Evolutionary conservation across 768 basidiomycete genomes (phyloP).

Genomic region (Lyophyllum decastes): DNA sequence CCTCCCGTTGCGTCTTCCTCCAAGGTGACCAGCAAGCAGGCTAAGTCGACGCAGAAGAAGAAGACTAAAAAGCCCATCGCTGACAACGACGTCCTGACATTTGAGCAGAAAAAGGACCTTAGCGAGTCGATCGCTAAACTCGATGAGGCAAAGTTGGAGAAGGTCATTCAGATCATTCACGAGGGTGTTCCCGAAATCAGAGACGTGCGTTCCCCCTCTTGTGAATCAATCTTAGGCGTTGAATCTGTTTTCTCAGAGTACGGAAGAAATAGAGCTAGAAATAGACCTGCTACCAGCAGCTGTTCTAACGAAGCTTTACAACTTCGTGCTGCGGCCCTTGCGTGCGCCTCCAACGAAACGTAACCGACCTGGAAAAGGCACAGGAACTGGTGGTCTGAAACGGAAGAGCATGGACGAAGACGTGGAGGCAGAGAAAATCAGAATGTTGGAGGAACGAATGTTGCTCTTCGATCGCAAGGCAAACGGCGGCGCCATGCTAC

Average conservation of each 20-base stretch:
- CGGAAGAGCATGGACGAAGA: constrained; percentile 98
- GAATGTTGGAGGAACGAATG: constrained; percentile 86
- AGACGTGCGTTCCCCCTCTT: constrained; percentile 60
- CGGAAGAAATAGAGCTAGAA: constrained; percentile 98
- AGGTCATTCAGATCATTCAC: constrained; percentile 94
- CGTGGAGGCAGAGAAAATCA: constrained; percentile 93
- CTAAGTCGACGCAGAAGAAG: constrained; percentile 54
- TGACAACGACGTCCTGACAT: constrained; percentile 84
- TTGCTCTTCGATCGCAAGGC: constrained; percentile 73
- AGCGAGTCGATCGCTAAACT: constrained; percentile 91
- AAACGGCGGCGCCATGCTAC: constrained; percentile 34
- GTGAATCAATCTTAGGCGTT: constrained; percentile 11
- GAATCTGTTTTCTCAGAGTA: constrained; percentile 57
- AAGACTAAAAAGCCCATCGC: constrained; percentile 65
- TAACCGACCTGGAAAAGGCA: constrained; percentile 70
- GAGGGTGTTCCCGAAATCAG: constrained; percentile 92
- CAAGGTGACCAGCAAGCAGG: constrained; percentile 54
- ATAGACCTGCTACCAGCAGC: constrained; percentile 87
- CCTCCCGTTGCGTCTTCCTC: constrained; percentile 63
- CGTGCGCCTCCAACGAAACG: constrained; percentile 69
- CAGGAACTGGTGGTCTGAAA: constrained; percentile 87
- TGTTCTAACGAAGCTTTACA: constrained; percentile 92
- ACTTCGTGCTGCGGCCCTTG: constrained; percentile 85
- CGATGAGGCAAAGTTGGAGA: constrained; percentile 81
- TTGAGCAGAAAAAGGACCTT: constrained; percentile 98